Evolutionary conservation across 164 flowering plant species (phyloP).

Genomic region (Tetrastigma voinierianum): DNA sequence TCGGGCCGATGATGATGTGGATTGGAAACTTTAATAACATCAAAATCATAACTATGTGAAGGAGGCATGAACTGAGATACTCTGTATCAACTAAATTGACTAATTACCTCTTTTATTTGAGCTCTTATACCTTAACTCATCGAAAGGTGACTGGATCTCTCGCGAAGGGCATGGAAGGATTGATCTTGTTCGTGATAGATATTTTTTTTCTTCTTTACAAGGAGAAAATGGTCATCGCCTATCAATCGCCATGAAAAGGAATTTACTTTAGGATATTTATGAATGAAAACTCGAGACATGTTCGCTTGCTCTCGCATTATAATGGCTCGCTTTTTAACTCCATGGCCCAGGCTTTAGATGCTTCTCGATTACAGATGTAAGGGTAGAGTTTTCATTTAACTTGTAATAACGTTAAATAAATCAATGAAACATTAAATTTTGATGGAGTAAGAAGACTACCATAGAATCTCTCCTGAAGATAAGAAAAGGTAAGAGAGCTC

Average conservation of each 20-base stretch:
- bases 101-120: slow-evolving; percentile 51
- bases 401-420: slow-evolving; percentile 38
- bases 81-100: slow-evolving; percentile 35
- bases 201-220: no score
- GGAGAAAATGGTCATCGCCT: no score
- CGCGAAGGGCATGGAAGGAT: no score
- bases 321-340: slow-evolving; percentile 58
- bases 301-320: slow-evolving; percentile 49
- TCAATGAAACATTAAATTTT: neutral
- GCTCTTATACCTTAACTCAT: slow-evolving; percentile 49
- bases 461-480: neutral
- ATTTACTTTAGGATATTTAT: slow-evolving; percentile 64
- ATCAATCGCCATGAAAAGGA: neutral
- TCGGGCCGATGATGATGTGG: no score
- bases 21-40: no score
- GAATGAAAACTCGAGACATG: slow-evolving; percentile 60
- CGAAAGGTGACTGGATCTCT: no score
- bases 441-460: neutral
- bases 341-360: slow-evolving; percentile 74
- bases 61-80: no score
- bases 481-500: slow-evolving; percentile 19
- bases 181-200: no score
- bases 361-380: slow-evolving; percentile 56
- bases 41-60: no score
- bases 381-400: slow-evolving; percentile 50